phyloP scores from a whole-genome alignment of 805 yeast species.

The Barnettozyma botsteinii region DNA sequence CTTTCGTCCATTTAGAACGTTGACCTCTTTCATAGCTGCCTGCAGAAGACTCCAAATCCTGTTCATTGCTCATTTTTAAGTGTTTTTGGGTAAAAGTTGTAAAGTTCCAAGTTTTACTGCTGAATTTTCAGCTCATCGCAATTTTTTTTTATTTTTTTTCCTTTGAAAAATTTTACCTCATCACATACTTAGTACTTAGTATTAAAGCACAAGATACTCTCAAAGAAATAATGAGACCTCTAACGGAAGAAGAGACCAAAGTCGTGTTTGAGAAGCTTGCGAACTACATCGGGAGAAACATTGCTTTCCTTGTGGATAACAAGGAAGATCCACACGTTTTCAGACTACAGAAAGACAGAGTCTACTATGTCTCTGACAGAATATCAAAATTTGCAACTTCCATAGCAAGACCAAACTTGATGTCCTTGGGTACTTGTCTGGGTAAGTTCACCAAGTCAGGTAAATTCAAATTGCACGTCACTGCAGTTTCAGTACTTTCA shows the following conservation, averaged over 20 bases:
- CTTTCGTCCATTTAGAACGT: constrained; percentile 29
- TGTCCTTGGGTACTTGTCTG: constrained; percentile 89
- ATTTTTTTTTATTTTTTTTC: background rate
- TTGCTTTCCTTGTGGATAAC: constrained; percentile 75
- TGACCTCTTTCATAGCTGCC: constrained; percentile 38
- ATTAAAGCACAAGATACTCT: background rate
- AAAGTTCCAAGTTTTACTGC: background rate
- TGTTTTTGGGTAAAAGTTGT: background rate
- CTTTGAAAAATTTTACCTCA: constrained; percentile 2
- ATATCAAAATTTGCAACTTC: constrained; percentile 86
- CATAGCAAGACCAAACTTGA: constrained; percentile 79
- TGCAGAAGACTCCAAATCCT: constrained; percentile 31
- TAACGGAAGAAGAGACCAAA: constrained; percentile 95
- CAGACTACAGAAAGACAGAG: constrained; percentile 93
- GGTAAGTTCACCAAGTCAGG: constrained; percentile 98
- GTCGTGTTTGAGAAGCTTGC: constrained; percentile 95
- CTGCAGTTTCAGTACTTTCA: constrained; percentile 78
- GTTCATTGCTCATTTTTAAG: constrained; percentile 21
- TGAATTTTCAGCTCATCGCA: constrained; percentile 7
- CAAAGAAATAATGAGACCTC: constrained; percentile 63
- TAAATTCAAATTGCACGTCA: constrained; percentile 89
- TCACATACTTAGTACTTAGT: no score
- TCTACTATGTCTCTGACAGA: constrained; percentile 81
- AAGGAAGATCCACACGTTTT: constrained; percentile 85
- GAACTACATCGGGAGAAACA: constrained; percentile 94